Conservation (phyloP, 2,329 filamentous ascomycete species). For the Colletotrichum sp. region DNA sequence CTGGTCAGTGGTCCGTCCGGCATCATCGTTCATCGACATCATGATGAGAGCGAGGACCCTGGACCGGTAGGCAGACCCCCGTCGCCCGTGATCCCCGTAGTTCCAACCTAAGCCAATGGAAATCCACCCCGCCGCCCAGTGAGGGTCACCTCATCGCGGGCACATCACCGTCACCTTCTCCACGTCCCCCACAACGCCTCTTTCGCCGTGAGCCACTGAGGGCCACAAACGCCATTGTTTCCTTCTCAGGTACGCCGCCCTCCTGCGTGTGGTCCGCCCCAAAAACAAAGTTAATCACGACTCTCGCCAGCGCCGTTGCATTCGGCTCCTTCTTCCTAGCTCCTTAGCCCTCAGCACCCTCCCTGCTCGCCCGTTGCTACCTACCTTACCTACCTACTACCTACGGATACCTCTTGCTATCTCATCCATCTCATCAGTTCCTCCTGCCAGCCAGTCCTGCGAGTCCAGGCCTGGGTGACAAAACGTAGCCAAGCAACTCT, state of each 20-base stretch:
- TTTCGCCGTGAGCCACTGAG: background rate
- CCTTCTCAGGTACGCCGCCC: slow-evolving; percentile 12
- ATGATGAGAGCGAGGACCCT: slow-evolving; percentile 14
- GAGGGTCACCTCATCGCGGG: slow-evolving; percentile 14
- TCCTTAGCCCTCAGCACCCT: background rate
- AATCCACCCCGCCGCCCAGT: background rate
- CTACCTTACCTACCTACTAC: background rate
- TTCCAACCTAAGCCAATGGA: background rate
- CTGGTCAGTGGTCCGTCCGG: background rate
- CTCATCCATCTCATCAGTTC: background rate
- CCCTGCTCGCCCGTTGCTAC: background rate
- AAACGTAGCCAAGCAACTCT: background rate
- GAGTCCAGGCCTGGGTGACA: background rate
- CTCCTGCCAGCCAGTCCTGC: background rate
- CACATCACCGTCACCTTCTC: slow-evolving; percentile 18
- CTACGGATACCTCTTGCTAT: background rate
- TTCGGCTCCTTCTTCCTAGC: slow-evolving; percentile 13
- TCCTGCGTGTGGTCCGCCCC: background rate
- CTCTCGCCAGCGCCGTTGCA: slow-evolving; percentile 21
- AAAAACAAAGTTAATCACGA: slow-evolving; percentile 18
- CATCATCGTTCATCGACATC: slow-evolving; percentile 3
- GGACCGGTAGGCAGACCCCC: slow-evolving; percentile 6
- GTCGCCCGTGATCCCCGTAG: slow-evolving; percentile 1
- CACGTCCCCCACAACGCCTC: slow-evolving; percentile 16
- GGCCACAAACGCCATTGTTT: slow-evolving; percentile 2